phyloP scores from a whole-genome alignment of 805 yeast genomes.

The Starmerella floricola region DNA sequence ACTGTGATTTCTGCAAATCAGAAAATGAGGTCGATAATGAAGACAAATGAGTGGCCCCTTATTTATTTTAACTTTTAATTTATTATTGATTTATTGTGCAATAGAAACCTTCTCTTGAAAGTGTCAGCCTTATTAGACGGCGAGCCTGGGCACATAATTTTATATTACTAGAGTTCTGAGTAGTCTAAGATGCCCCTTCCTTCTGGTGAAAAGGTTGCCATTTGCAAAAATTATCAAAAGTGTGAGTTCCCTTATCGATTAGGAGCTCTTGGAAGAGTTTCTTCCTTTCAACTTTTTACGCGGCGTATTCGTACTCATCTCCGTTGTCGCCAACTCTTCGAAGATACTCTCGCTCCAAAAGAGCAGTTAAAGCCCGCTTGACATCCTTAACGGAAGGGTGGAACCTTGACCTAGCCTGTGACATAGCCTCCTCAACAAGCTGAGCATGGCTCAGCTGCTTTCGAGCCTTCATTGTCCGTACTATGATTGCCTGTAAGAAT shows the following conservation, averaged over 20 bases:
- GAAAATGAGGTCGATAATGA: background rate
- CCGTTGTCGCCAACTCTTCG: conserved; percentile 62
- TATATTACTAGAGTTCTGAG: no score
- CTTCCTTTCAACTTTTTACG: conserved; percentile 38
- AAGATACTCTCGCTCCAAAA: conserved; percentile 77
- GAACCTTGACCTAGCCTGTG: conserved; percentile 72
- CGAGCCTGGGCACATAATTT: no score
- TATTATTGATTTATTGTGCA: no score
- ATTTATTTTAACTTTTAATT: conserved; percentile 1
- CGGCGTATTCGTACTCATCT: conserved; percentile 73
- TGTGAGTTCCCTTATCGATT: no score
- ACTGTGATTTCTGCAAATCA: background rate
- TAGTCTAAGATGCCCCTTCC: no score
- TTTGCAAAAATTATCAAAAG: no score
- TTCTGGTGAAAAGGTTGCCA: no score
- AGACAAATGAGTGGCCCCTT: background rate
- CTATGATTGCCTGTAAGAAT: conserved; percentile 84
- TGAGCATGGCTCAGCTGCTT: conserved; percentile 66
- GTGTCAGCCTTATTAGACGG: no score
- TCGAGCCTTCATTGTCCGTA: conserved; percentile 91
- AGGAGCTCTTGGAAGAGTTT: no score
- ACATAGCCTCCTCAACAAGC: conserved; percentile 75
- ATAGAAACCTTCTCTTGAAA: no score
- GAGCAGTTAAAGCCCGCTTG: conserved; percentile 70
- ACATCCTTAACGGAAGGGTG: conserved; percentile 76